Conservation (phyloP, 1,139 yeast species). For the Lodderomyces jiufengensis region DNA sequence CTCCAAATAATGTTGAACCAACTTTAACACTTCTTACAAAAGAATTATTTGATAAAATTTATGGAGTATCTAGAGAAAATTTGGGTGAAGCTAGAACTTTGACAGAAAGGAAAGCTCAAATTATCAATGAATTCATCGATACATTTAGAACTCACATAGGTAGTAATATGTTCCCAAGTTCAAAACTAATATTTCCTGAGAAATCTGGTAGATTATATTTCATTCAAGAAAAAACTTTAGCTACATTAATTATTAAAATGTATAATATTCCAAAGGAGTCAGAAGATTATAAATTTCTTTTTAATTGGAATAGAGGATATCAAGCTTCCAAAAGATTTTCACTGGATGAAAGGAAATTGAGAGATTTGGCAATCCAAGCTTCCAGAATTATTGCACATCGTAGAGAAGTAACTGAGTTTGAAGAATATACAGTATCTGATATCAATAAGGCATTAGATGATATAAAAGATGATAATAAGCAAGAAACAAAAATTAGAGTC, state of each 20-base stretch:
- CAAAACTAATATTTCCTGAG: slow-evolving; percentile 61
- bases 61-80: slow-evolving; percentile 25
- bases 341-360: slow-evolving; percentile 22
- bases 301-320: slow-evolving; percentile 38
- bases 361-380: slow-evolving; percentile 46
- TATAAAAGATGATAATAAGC: slow-evolving; percentile 27
- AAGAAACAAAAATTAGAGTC: slow-evolving; percentile 35
- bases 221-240: slow-evolving; percentile 50
- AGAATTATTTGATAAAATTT: slow-evolving; percentile 32
- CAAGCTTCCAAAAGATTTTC: slow-evolving; percentile 21
- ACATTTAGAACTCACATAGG: slow-evolving; percentile 70
- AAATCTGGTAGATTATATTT: slow-evolving; percentile 53
- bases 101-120: slow-evolving; percentile 29
- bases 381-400: slow-evolving; percentile 46
- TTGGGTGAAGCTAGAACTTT: slow-evolving; percentile 26
- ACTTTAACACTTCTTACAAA: slow-evolving; percentile 28
- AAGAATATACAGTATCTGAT: slow-evolving; percentile 46
- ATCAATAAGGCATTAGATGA: slow-evolving; percentile 56
- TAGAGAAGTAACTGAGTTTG: slow-evolving; percentile 43
- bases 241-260: slow-evolving; percentile 38
- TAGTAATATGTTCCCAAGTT: slow-evolving; percentile 62
- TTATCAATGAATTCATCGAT: slow-evolving; percentile 46
- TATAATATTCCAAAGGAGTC: slow-evolving; percentile 35
- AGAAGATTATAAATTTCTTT: slow-evolving; percentile 31
- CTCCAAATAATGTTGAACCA: slow-evolving; percentile 23